Evolutionary conservation across 2,329 filamentous ascomycete species (phyloP), one percentile per base, ranked within the genome.

Genomic region (Macroventuria anomochaeta): DNA sequence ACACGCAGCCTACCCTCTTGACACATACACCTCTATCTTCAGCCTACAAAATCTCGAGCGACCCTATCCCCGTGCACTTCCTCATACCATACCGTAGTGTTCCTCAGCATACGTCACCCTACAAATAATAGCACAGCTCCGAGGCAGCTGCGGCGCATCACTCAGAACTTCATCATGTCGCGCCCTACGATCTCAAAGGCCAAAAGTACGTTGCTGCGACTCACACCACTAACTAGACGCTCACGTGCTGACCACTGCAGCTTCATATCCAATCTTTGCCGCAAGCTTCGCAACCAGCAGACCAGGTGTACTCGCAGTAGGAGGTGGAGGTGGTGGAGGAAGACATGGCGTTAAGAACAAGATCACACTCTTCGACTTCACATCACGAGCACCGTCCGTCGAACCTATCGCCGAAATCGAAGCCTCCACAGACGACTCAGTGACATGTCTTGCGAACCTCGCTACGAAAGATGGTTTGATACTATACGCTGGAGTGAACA

Each of bases 351-450:
- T 96, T 18, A 86, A 87, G 51, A 96, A 96, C 80, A 91, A 91
- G 76, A 91, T 96, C 68, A 87, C 85, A 25, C 51, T 62, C 12
- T 81, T 96, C 58, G 87, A 93, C 71, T 83, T 87, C n/a, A 85
- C 84, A 65, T 86, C 84, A 31, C 80, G 85, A 50, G 84, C 87
- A 40, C 78, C 91, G 42, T 69, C 41, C 15, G 82, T 86, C 58
- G 79, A 88, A 62, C 68, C 73, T n/a, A 79, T 83, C 18, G 85
- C 87, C 60, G 90, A 96, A 63, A 81, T 93, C 68, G 86, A 91
- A 54, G 85, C 96, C 41, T 89, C 89, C 64, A 86, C 93, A 69
- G 93, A 97, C 77, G 93, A 97, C 76, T 96, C 89, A 51, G 90
- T 96, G 53, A 91, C 89, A 61, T 93, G 89, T 48, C 81, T 97